phyloP scores from a whole-genome alignment of 2,329 filamentous ascomycete species.

The Cyphellophora europaea region DNA sequence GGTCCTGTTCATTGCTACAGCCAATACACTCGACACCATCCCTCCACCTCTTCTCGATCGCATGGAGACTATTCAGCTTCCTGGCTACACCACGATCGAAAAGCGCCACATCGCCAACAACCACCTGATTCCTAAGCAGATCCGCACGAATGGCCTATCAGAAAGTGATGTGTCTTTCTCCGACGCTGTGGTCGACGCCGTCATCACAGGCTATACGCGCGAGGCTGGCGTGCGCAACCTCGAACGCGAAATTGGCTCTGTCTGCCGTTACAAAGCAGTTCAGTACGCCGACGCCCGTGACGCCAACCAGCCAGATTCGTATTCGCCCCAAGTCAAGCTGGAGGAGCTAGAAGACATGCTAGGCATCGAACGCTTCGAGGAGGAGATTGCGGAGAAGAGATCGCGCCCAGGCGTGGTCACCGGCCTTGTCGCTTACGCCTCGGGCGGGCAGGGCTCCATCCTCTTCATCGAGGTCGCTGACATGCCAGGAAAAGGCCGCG shows the following conservation, averaged over 20 bases:
- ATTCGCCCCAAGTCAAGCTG: conserved; percentile 63
- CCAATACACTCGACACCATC: conserved; percentile 90
- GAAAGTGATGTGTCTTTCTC: conserved; percentile 66
- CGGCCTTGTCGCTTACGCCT: conserved; percentile 87
- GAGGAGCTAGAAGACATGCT: conserved; percentile 84
- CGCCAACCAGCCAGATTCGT: conserved; percentile 50
- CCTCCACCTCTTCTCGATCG: conserved; percentile 87
- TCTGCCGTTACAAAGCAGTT: conserved; percentile 91
- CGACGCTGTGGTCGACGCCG: conserved; percentile 81
- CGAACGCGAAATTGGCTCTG: conserved; percentile 87
- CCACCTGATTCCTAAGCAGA: conserved; percentile 94
- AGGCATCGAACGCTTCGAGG: conserved; percentile 86
- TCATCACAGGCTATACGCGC: conserved; percentile 92
- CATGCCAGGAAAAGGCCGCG: conserved; percentile 85
- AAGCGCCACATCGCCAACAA: conserved; percentile 89
- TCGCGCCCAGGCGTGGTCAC: conserved; percentile 85
- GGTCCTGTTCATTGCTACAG: conserved; percentile 94
- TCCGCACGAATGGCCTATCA: conserved; percentile 76
- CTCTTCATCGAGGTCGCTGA: conserved; percentile 97
- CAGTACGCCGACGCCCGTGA: conserved; percentile 89
- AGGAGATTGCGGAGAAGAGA: conserved; percentile 75
- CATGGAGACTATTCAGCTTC: conserved; percentile 91
- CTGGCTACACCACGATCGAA: conserved; percentile 93
- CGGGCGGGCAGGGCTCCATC: conserved; percentile 87
- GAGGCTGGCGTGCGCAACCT: conserved; percentile 94